Conservation (phyloP, 768 basidiomycete species). For the Trametes cingulata region DNA sequence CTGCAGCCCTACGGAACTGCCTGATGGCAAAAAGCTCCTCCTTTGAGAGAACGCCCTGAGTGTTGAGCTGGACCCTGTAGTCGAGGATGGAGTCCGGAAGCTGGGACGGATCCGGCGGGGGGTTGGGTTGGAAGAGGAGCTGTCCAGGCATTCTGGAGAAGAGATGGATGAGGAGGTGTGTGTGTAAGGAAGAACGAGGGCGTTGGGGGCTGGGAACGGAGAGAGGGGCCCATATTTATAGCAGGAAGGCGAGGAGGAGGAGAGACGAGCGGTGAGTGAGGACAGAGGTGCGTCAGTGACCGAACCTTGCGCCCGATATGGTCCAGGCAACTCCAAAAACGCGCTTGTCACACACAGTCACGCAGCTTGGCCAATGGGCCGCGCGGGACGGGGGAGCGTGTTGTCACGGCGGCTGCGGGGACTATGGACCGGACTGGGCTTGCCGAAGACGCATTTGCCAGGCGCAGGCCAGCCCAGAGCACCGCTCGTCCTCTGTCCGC, state of each 20-base stretch:
- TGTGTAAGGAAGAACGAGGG: not conserved
- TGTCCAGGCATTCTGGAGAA: constrained; percentile 56
- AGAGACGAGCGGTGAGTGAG: not conserved
- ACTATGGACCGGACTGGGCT: not conserved
- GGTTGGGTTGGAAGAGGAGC: constrained; percentile 58
- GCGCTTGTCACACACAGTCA: constrained; percentile 6
- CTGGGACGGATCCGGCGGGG: constrained; percentile 67
- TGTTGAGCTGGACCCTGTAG: constrained; percentile 48
- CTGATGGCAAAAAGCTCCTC: constrained; percentile 54
- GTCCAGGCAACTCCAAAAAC: constrained; percentile 6
- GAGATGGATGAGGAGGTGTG: constrained; percentile 1
- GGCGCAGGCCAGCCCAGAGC: not conserved
- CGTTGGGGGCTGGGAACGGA: not conserved
- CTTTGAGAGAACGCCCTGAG: constrained; percentile 45
- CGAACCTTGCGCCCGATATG: not conserved
- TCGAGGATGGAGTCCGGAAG: constrained; percentile 60
- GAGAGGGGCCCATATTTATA: constrained; percentile 11
- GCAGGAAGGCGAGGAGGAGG: not conserved
- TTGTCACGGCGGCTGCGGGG: not conserved
- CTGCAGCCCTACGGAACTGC: constrained; percentile 59
- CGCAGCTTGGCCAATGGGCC: not conserved
- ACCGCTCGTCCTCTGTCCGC: not conserved
- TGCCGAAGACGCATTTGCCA: no score
- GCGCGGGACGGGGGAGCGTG: not conserved
- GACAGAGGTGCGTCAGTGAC: constrained; percentile 1